phyloP scores from a whole-genome alignment of 257 asterid genomes.

The Oldenlandia corymbosa region DNA sequence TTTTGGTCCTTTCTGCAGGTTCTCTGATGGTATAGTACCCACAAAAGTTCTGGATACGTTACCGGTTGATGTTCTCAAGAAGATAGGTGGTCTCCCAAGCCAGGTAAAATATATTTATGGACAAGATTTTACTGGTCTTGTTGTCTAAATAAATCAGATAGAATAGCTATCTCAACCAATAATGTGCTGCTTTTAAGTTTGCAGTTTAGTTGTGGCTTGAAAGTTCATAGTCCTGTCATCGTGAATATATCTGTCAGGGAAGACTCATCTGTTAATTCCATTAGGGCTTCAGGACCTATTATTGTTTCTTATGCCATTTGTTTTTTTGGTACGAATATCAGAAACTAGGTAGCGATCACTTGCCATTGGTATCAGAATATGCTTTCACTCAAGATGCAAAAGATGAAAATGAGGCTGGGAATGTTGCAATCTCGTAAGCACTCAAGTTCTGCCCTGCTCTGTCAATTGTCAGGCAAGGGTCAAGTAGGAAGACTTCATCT shows the following conservation, averaged over 20 bases:
- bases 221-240: neutral
- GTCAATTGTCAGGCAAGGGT: neutral
- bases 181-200: neutral
- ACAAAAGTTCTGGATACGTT: conserved; percentile 38
- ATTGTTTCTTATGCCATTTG: neutral
- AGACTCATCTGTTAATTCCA: neutral
- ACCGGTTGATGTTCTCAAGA: conserved; percentile 23
- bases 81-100: conserved; percentile 32
- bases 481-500: neutral
- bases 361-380: conserved; percentile 37
- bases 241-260: neutral
- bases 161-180: neutral
- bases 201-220: neutral
- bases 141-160: neutral
- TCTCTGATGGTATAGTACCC: conserved; percentile 30
- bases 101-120: conserved; percentile 18
- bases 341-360: conserved; percentile 38
- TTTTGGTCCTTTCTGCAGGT: conserved; percentile 19
- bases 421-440: neutral
- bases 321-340: conserved; percentile 10
- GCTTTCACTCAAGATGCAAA: conserved; percentile 12
- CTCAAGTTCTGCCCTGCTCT: too few relatives aligned
- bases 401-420: conserved; percentile 12
- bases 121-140: neutral
- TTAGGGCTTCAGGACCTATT: neutral